A percentile compares a stretch with the other conserved stretches of the same genome.
Evolutionary conservation across 495 filamentous ascomycete genomes (phyloP).

Genomic region (Filosporella fistucella): DNA sequence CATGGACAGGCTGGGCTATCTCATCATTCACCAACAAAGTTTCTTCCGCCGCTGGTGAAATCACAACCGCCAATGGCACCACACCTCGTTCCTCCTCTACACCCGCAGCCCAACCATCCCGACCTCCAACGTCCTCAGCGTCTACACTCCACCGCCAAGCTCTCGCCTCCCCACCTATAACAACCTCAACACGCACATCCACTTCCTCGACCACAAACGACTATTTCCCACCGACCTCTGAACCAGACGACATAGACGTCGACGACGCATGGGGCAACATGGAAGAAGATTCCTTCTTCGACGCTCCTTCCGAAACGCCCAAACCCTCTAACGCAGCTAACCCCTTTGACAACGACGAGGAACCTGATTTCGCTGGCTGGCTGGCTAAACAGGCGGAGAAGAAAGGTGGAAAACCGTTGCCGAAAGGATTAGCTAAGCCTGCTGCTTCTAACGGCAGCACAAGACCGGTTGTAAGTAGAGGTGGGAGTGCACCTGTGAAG

Average conservation of each 20-base stretch:
- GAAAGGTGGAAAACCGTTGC: slow-evolving; percentile 56
- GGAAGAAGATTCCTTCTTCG: slow-evolving; percentile 54
- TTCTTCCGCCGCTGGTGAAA: slow-evolving; percentile 76
- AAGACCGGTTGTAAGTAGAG: slow-evolving; percentile 29
- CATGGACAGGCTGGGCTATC: slow-evolving; percentile 96
- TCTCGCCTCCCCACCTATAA: slow-evolving; percentile 40
- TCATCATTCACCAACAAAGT: slow-evolving; percentile 98
- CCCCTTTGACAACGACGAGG: slow-evolving; percentile 74
- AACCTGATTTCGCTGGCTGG: slow-evolving; percentile 94
- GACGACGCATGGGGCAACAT: slow-evolving; percentile 46
- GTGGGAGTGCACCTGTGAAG: slow-evolving; percentile 30
- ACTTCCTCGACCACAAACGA: slow-evolving; percentile 38
- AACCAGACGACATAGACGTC: slow-evolving; percentile 56
- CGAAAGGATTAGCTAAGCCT: slow-evolving; percentile 69
- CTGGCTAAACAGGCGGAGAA: slow-evolving; percentile 80
- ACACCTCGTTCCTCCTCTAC: slow-evolving; percentile 33
- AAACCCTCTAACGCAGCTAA: slow-evolving; percentile 27
- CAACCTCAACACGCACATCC: slow-evolving; percentile 33
- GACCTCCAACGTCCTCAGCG: slow-evolving; percentile 39
- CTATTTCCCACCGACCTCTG: slow-evolving; percentile 41
- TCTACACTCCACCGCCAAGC: slow-evolving; percentile 50
- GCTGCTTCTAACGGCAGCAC: slow-evolving; percentile 20
- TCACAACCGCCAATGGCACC: slow-evolving; percentile 41
- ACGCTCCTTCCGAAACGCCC: slow-evolving; percentile 28
- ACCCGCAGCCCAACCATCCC: slow-evolving; percentile 4